Conservation (phyloP, 441 rosid genomes). For the Corymbia calophylla region DNA sequence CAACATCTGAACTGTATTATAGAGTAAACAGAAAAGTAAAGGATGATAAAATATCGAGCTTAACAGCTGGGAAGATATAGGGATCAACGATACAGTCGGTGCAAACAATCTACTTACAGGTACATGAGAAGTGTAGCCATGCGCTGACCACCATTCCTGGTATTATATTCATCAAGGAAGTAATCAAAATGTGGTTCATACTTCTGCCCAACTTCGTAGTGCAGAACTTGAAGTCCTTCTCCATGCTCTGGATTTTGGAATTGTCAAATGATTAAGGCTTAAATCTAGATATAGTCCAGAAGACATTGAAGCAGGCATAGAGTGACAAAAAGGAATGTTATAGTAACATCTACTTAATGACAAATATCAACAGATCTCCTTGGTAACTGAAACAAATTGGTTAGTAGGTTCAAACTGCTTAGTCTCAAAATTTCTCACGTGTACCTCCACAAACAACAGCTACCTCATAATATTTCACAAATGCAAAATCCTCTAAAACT, state of each 20-base stretch:
- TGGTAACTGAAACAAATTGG: background rate
- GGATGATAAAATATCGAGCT: background rate
- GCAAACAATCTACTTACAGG: conserved; percentile 1
- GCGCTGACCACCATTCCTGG: conserved; percentile 1
- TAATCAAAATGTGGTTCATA: conserved; percentile 3
- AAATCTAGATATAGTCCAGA: background rate
- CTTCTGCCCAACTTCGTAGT: conserved; percentile 8
- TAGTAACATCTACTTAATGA: background rate
- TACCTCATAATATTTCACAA: background rate
- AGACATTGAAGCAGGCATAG: background rate
- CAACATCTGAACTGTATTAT: conserved; percentile 82
- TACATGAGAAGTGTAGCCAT: conserved; percentile 5
- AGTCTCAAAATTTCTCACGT: background rate
- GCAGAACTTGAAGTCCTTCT: conserved; percentile 2
- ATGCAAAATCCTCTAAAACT: background rate
- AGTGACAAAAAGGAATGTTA: background rate
- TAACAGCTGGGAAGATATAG: background rate
- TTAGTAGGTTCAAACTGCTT: background rate
- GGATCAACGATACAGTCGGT: background rate
- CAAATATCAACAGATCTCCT: background rate
- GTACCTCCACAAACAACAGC: background rate
- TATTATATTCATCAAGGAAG: conserved; percentile 5
- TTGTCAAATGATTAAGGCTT: background rate
- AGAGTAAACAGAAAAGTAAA: background rate
- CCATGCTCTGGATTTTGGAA: conserved; percentile 35